Evolutionary conservation across 2,329 filamentous ascomycete species (phyloP).

Genomic region (Rutstroemia sydowiana): DNA sequence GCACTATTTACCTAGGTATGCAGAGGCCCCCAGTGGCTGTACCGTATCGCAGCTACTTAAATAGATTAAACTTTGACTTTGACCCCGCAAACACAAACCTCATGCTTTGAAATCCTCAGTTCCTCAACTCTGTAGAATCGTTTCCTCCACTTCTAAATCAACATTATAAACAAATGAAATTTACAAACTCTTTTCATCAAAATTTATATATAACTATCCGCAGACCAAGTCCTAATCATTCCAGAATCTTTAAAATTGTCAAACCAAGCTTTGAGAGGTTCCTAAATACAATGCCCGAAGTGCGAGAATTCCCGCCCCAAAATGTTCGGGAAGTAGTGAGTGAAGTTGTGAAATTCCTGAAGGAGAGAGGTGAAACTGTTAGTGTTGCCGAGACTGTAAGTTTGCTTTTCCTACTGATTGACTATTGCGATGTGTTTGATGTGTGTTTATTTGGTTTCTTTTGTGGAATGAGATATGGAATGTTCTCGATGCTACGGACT

Average conservation of each 20-base stretch:
- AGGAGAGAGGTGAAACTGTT: conserved; percentile 47
- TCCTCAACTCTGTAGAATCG: background rate
- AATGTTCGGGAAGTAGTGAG: conserved; percentile 24
- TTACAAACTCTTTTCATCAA: background rate
- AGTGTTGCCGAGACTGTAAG: conserved; percentile 53
- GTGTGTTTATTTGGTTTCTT: background rate
- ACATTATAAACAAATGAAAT: conserved; percentile 1
- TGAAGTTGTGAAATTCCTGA: conserved; percentile 47
- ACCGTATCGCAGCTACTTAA: conserved; percentile 1
- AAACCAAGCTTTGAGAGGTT: background rate
- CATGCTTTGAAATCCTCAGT: conserved; percentile 6
- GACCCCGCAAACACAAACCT: background rate
- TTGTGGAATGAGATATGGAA: no score
- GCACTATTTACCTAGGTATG: no score
- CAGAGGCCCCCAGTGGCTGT: background rate
- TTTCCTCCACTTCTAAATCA: background rate
- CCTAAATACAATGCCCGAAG: background rate
- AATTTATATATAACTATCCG: no score
- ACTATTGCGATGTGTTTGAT: background rate
- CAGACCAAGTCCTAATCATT: background rate
- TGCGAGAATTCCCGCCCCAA: conserved; percentile 22
- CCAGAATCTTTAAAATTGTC: background rate
- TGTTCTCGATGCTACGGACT: background rate
- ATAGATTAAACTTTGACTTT: background rate
- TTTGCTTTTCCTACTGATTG: conserved; percentile 5